Conservation (phyloP, 306 rosid genomes). For the Sicyos edulis region DNA sequence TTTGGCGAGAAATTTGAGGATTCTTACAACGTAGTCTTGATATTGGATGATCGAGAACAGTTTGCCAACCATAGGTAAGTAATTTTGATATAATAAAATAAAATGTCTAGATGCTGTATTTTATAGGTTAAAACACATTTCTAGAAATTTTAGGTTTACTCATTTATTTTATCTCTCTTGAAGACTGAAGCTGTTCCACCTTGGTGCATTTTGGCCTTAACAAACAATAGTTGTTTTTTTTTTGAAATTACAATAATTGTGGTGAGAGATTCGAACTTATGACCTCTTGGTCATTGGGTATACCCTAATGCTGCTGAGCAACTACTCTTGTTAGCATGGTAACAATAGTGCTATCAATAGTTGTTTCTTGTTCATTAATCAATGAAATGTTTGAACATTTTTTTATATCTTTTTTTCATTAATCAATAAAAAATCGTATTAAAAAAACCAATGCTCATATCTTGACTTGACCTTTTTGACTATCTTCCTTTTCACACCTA, state of each 20-base stretch:
- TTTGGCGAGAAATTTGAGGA: slow-evolving; percentile 88
- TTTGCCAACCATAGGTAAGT: slow-evolving; percentile 86
- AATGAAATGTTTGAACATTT: background rate
- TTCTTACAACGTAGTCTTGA: slow-evolving; percentile 63
- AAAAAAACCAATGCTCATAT: background rate
- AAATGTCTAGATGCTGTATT: background rate
- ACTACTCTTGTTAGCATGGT: too few species aligned
- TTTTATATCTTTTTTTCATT: background rate
- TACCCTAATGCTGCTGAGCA: too few species aligned
- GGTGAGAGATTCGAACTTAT: too few species aligned
- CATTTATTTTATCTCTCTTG: background rate
- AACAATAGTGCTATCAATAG: too few species aligned
- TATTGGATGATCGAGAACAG: slow-evolving; percentile 89
- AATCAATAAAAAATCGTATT: background rate
- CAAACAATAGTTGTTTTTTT: background rate
- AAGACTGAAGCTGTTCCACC: background rate
- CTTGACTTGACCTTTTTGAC: background rate
- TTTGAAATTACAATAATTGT: too few species aligned
- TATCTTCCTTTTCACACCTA: background rate
- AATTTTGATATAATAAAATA: slow-evolving; percentile 3
- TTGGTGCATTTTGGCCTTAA: background rate
- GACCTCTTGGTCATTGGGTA: too few species aligned
- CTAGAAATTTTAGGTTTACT: background rate
- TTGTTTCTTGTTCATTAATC: background rate
- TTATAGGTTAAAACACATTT: slow-evolving; percentile 10